These are phyloP conservation scores for Phalaenopsis hybrid DNA, from an alignment of 116 monocot species.

Conservation along the genomic window DNA sequence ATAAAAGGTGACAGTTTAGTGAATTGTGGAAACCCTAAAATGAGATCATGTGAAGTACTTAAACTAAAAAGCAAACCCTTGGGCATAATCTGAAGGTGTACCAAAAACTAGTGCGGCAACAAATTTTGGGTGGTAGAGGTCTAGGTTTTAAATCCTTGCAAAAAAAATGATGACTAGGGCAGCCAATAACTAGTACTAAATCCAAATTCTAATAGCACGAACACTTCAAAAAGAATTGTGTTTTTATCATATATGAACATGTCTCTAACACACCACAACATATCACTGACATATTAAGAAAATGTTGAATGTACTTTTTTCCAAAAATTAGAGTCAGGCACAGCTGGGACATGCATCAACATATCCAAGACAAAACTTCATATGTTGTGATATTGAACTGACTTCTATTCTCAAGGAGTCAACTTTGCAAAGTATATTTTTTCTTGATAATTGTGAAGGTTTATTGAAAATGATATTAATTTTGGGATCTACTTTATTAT, in stretches of 20 bases:
- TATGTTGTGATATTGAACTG: neutral
- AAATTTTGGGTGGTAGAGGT: neutral
- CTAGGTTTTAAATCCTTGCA: neutral
- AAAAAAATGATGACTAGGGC: neutral
- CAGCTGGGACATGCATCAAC: neutral
- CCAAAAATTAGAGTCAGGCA: neutral
- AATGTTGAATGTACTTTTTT: neutral
- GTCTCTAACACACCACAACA: neutral
- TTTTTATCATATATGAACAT: neutral
- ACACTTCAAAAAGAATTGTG: neutral
- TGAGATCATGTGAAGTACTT: neutral
- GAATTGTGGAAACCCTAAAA: neutral
- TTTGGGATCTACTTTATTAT: too few relatives aligned
- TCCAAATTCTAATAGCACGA: neutral
- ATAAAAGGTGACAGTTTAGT: neutral
- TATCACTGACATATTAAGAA: neutral
- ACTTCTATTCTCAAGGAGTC: neutral
- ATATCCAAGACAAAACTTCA: neutral
- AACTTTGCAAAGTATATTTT: too few relatives aligned
- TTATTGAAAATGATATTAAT: neutral
- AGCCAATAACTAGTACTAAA: neutral
- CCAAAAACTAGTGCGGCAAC: neutral
- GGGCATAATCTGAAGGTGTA: neutral
- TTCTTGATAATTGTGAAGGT: neutral
- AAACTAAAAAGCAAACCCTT: neutral